Base-by-base conservation (phyloP, 2,329 filamentous ascomycete genomes). In the Plectosphaerella plurivora region DNA sequence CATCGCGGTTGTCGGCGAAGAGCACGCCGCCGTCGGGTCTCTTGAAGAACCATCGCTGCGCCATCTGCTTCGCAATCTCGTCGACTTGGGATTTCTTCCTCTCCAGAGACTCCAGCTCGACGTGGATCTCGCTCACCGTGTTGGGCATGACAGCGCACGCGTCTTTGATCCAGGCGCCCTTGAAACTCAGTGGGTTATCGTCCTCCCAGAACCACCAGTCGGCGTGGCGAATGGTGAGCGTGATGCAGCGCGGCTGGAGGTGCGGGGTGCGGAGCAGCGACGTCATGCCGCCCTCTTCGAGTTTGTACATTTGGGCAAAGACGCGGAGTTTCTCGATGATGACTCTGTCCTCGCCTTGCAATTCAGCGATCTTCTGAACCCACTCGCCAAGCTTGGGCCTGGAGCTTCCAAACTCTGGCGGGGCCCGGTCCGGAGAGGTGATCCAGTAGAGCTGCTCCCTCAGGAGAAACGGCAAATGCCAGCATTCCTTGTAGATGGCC, bases 161-260 rank as follows among this genome's bases (percentile, higher is more conserved):
- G 1, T 14, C 37, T 5, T 58, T 25, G n/a, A 76, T 65, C 73
- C 74, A 77, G 0, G 36, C 10, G 1, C 62, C 64, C 1, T 64
- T 57, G 25, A 77, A 68, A 5, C 57, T 53, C 6, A 78, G 60
- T 3, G 63, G 63, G 4, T 58, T 42, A 49, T 75, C 66, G 0
- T 47, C 0, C 56, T 76, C 72, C 74, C 73, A 76, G 16, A 48
- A 62, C 72, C 73, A 77, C 66, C 74, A 78, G 54, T 79, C 76
- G 3, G 74, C 68, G 53, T 79, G 76, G 0, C 76, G 70, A 8
- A 80, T 68, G 0, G 75, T 79, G 11, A 80, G 58, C 0, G 68
- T 74, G 2, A 79, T 49, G 2, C 54, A 58, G 1, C 61, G 63
- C 0, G 74, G 73, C 7, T 60, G 53, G 33, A 77, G 66, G 12